Evolutionary conservation across 2,329 filamentous ascomycete genomes (phyloP).

Genomic region (Colletotrichum falcatum): DNA sequence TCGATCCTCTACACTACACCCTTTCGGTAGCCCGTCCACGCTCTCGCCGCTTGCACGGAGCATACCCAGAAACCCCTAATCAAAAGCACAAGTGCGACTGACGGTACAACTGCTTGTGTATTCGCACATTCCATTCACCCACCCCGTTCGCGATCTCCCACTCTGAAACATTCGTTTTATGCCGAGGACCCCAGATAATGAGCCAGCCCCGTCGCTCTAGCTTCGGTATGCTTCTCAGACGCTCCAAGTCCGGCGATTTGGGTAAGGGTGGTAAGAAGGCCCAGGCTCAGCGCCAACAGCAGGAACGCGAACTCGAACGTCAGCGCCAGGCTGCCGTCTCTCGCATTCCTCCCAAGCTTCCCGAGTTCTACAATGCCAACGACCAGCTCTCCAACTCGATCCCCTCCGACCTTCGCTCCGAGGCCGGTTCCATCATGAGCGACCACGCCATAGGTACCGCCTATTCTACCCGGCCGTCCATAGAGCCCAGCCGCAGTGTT

Average conservation of each 20-base stretch:
- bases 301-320: conserved; percentile 58
- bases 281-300: conserved; percentile 63
- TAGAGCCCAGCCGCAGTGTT: conserved; percentile 61
- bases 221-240: conserved; percentile 72
- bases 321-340: conserved; percentile 61
- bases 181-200: conserved; percentile 45
- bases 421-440: conserved; percentile 71
- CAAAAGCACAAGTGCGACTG: conserved; percentile 33
- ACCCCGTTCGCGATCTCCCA: conserved; percentile 34
- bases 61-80: background rate
- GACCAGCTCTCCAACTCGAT: conserved; percentile 60
- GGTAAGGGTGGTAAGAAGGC: conserved; percentile 70
- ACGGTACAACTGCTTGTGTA: conserved; percentile 16
- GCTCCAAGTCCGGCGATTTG: conserved; percentile 76
- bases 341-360: conserved; percentile 63
- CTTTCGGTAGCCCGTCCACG: conserved; percentile 9
- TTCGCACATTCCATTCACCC: conserved; percentile 14
- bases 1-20: conserved; percentile 1
- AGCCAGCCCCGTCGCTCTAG: conserved; percentile 57
- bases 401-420: conserved; percentile 69
- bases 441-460: conserved; percentile 53
- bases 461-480: conserved; percentile 61
- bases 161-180: conserved; percentile 39
- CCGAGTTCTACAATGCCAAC: conserved; percentile 63
- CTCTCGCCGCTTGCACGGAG: conserved; percentile 23